These are phyloP conservation scores for Emergomyces pasteurianus DNA, from an alignment of 2,329 filamentous ascomycete genomes.

Conservation along the genomic window DNA sequence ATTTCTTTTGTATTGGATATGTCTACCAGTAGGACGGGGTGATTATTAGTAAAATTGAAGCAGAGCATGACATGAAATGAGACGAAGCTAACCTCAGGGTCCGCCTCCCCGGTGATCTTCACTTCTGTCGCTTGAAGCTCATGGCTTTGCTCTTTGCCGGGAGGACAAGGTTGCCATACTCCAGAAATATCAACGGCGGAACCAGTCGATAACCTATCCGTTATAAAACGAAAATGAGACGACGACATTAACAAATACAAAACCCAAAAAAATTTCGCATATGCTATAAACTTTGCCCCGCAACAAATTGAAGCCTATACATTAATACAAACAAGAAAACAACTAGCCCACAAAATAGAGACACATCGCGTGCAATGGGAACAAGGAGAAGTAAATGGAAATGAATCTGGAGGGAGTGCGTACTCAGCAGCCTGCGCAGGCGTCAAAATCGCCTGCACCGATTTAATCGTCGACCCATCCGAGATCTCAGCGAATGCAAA, in stretches of 20 bases:
- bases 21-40: conserved; percentile 41
- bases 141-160: conserved; percentile 56
- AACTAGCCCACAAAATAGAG: not conserved
- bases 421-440: conserved; percentile 62
- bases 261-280: not conserved
- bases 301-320: not conserved
- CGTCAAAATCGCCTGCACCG: conserved; percentile 69
- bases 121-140: conserved; percentile 67
- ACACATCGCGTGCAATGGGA: not conserved
- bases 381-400: not conserved
- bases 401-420: conserved; percentile 23
- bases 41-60: not conserved
- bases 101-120: conserved; percentile 60
- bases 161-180: conserved; percentile 58
- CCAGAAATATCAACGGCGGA: conserved; percentile 68
- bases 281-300: not conserved
- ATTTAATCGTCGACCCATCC: conserved; percentile 70
- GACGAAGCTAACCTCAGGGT: conserved; percentile 56
- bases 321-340: not conserved
- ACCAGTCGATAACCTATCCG: conserved; percentile 62
- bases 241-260: not conserved
- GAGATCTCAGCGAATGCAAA: conserved; percentile 72
- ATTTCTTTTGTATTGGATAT: conserved; percentile 93
- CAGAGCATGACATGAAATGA: not conserved
- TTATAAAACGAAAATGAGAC: conserved; percentile 12